Evolutionary conservation across 2,329 filamentous ascomycete genomes (phyloP), one percentile per base, ranked within the genome.

Genomic region (Ascochyta clinopodiicola): DNA sequence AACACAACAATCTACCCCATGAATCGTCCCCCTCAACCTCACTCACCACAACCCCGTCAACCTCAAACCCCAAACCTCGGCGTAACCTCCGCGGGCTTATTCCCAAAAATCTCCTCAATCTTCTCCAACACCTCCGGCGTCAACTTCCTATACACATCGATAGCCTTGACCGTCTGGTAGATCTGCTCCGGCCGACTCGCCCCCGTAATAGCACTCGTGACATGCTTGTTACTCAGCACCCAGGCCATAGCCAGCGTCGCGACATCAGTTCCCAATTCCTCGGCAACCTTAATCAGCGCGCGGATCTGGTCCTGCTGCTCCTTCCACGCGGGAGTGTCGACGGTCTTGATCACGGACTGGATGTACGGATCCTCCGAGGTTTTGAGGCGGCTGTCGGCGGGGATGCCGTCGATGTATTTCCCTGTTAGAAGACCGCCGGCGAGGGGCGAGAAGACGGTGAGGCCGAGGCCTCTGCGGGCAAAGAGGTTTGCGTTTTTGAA

Each of bases 391-490:
- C 81, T 85, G 63, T 81, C 83, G 62, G 82, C 79, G 8, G 84
- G 83, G 42, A 86, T 82, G 40, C 83, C 84, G 59, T 86, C 79
- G 70, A 86, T 83, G 78, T 87, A 87, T 75, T 87, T 87, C 64
- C 84, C 84, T 6, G 82, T 86, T 43, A 87, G 73, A 35, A 87
- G 71, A 44, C 84, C 84, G 31, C 79, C 81, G 40, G 80, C 80
- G 6, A 86, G 78, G 8, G 84, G 83, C 4, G 77, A 80, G 79
- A 82, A 86, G 65, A 80, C 78, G 22, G 80, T 82, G 32, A 84
- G 81, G 45, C 84, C 83, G 54, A 84, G 80, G 44, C 82, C 75
- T 70, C 80, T 80, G 54, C 84, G 77, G 37, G 79, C 65, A 70
- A 78, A 86, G 6, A 86, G 69, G 57, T 79, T 80, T 15, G 77